A percentile compares a stretch with the other conserved stretches of the same genome.
phyloP scores from a whole-genome alignment of 768 basidiomycete species.

The Cystobasidium onofrii region DNA sequence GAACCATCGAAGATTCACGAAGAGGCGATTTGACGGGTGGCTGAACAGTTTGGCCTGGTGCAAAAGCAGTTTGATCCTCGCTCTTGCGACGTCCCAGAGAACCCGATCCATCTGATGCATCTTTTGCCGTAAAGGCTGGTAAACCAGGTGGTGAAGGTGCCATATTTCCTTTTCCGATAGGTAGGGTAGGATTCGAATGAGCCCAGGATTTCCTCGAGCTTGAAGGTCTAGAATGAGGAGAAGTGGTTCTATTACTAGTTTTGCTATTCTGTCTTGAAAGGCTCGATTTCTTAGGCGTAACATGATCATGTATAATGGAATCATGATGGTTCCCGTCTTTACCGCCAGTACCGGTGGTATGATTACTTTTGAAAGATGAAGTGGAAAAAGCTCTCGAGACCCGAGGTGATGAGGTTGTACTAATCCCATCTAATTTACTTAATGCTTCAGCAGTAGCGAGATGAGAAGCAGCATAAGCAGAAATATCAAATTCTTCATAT shows the following conservation, averaged over 20 bases:
- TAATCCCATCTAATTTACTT: constrained; percentile 73
- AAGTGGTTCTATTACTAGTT: background rate
- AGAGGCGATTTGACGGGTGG: background rate
- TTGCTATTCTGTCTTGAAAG: constrained; percentile 11
- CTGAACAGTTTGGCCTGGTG: background rate
- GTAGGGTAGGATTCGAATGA: background rate
- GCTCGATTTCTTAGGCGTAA: background rate
- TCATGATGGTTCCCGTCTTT: background rate
- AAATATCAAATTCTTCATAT: constrained; percentile 23
- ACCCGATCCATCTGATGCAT: background rate
- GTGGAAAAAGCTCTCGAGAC: constrained; percentile 31
- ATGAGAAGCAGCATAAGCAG: constrained; percentile 11
- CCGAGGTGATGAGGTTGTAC: constrained; percentile 45
- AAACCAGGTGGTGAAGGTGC: background rate
- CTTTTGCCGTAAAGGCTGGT: background rate
- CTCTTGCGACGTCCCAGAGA: background rate
- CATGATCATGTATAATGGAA: background rate
- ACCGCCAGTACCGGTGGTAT: background rate
- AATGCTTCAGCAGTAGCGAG: constrained; percentile 69
- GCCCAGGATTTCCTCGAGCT: constrained; percentile 9
- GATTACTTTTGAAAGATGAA: background rate
- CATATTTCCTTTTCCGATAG: background rate
- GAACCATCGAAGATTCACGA: background rate
- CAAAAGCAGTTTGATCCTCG: constrained; percentile 1
- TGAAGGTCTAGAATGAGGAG: constrained; percentile 14